phyloP scores from a whole-genome alignment of 2,329 filamentous ascomycete genomes.

The Arachnopeziza araneosa region DNA sequence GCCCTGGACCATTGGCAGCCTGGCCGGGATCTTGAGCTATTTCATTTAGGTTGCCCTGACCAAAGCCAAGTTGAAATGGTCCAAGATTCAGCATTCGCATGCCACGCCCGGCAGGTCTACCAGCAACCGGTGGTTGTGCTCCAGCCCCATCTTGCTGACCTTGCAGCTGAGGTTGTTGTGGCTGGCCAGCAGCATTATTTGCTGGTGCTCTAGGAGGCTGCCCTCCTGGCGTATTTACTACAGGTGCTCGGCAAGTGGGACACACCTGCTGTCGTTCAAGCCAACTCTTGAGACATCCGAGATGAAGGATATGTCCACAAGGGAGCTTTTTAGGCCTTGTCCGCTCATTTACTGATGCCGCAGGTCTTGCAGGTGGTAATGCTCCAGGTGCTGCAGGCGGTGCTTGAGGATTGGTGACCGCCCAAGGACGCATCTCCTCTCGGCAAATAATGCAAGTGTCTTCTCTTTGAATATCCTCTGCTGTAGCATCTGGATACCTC shows the following conservation, averaged over 20 bases:
- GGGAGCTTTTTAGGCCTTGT: conserved; percentile 91
- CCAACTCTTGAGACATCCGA: conserved; percentile 94
- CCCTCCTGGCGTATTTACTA: conserved; percentile 46
- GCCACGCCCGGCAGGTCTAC: conserved; percentile 30
- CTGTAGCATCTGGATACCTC: conserved; percentile 82
- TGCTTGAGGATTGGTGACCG: conserved; percentile 40
- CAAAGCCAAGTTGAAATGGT: conserved; percentile 67
- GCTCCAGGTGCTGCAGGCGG: conserved; percentile 32
- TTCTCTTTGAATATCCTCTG: conserved; percentile 76
- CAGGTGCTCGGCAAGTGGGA: conserved; percentile 84
- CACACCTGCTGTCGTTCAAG: conserved; percentile 95
- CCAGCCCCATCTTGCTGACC: conserved; percentile 36
- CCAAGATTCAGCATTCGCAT: conserved; percentile 67
- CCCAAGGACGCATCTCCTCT: conserved; percentile 88
- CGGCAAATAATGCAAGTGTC: conserved; percentile 97
- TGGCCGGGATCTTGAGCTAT: conserved; percentile 57
- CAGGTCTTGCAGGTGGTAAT: conserved; percentile 31
- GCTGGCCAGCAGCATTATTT: conserved; percentile 24
- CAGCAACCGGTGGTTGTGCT: conserved; percentile 29
- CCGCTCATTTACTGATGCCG: conserved; percentile 63
- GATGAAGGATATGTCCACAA: conserved; percentile 91
- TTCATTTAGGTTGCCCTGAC: conserved; percentile 60
- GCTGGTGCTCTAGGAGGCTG: conserved; percentile 26
- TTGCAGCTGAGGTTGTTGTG: conserved; percentile 26
- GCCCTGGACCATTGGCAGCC: conserved; percentile 29